Percentiles rank a stretch among this genome's conserved stretches.
phyloP scores from a whole-genome alignment of 2,329 filamentous ascomycete genomes.

The Fusarium napiforme region DNA sequence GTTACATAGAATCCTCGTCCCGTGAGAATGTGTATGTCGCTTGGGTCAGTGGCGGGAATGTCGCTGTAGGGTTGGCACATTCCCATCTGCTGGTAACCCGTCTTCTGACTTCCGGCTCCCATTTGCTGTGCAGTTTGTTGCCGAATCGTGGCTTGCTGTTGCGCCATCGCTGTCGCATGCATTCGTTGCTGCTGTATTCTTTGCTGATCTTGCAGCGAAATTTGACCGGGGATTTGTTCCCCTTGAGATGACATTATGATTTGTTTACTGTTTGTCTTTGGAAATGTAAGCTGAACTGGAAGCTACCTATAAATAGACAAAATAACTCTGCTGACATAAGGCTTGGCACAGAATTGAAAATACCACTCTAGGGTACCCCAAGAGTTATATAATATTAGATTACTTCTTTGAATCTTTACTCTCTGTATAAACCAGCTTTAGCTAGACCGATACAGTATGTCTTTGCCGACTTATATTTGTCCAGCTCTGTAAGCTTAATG shows the following conservation, averaged over 20 bases:
- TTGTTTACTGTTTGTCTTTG: not conserved
- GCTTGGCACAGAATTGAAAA: too few relatives aligned
- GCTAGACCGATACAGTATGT: rapidly evolving
- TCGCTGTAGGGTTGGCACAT: not conserved
- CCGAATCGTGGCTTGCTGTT: not conserved
- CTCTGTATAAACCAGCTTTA: not conserved
- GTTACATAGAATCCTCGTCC: not conserved
- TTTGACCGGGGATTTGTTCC: too few relatives aligned
- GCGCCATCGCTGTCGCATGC: not conserved
- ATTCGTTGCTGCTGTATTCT: not conserved
- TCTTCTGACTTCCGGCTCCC: not conserved
- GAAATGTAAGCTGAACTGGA: too few relatives aligned
- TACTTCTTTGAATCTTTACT: too few relatives aligned
- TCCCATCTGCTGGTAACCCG: not conserved
- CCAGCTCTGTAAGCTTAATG: rapidly evolving
- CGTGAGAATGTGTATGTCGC: not conserved
- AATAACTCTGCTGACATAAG: too few relatives aligned
- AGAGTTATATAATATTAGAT: too few relatives aligned
- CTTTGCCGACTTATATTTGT: not conserved
- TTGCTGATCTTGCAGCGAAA: not conserved
- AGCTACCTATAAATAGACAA: too few relatives aligned
- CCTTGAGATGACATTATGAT: not conserved
- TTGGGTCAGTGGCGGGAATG: not conserved
- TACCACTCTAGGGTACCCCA: too few relatives aligned
- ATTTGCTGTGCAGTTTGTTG: not conserved